Percentiles rank a stretch among this genome's conserved stretches.
phyloP scores from a whole-genome alignment of 768 basidiomycete species.

The Boletus reticuloceps region DNA sequence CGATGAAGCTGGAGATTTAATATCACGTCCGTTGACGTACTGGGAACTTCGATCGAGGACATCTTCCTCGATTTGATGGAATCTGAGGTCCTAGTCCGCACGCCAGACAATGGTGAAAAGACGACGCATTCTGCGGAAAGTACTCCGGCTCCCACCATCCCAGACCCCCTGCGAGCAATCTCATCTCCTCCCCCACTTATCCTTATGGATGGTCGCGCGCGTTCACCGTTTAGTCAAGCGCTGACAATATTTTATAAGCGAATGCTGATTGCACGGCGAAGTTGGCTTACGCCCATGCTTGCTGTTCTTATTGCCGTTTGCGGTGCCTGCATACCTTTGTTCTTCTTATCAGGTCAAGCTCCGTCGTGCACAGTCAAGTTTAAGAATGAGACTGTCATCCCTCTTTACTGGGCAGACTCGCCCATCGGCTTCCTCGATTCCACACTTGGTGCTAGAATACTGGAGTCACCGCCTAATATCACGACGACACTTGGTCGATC shows the following conservation, averaged over 20 bases:
- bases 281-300: conserved; percentile 66
- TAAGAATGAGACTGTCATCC: conserved; percentile 34
- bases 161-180: conserved; percentile 1
- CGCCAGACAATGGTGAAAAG: conserved; percentile 27
- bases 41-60: conserved; percentile 77
- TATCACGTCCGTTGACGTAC: conserved; percentile 59
- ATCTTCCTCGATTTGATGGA: conserved; percentile 76
- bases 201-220: conserved; percentile 47
- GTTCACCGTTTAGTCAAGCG: conserved; percentile 62
- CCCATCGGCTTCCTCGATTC: conserved; percentile 35
- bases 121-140: conserved; percentile 12
- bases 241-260: conserved; percentile 76
- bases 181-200: conserved; percentile 8
- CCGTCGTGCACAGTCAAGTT: conserved; percentile 50
- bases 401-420: conserved; percentile 56
- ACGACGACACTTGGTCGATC: conserved; percentile 44
- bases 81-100: conserved; percentile 21
- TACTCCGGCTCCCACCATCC: neutral
- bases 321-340: conserved; percentile 64
- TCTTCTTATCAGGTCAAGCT: conserved; percentile 53
- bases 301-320: conserved; percentile 53
- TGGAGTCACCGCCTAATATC: conserved; percentile 56
- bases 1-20: conserved; percentile 32
- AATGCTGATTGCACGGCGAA: conserved; percentile 55
- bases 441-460: conserved; percentile 34